phyloP scores from a whole-genome alignment of 2,329 filamentous ascomycete genomes.

The Ceratocystis destructans region DNA sequence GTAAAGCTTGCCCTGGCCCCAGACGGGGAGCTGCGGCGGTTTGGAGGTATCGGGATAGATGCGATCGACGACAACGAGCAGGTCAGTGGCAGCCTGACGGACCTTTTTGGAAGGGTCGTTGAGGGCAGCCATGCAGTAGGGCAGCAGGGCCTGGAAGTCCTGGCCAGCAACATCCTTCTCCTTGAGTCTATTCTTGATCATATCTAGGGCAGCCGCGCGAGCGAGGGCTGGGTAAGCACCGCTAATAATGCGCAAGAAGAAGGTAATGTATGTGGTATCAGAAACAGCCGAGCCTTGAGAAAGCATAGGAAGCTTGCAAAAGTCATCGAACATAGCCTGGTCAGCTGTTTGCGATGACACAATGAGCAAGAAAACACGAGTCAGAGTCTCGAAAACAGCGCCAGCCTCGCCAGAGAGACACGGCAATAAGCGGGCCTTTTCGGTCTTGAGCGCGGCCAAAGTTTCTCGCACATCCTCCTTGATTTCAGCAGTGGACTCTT shows the following conservation, averaged over 20 bases:
- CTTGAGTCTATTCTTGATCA: slow-evolving; percentile 45
- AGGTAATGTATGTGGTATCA: slow-evolving; percentile 56
- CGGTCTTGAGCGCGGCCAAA: slow-evolving; percentile 29
- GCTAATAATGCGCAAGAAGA: slow-evolving; percentile 63
- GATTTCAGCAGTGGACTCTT: slow-evolving; percentile 24
- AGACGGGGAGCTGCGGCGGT: slow-evolving; percentile 30
- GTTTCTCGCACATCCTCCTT: slow-evolving; percentile 29
- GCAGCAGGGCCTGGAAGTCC: slow-evolving; percentile 69
- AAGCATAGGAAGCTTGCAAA: slow-evolving; percentile 43
- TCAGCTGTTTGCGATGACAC: slow-evolving; percentile 33
- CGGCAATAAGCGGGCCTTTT: slow-evolving; percentile 31
- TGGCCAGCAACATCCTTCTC: slow-evolving; percentile 34
- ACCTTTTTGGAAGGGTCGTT: slow-evolving; percentile 63
- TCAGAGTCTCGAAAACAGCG: slow-evolving; percentile 44
- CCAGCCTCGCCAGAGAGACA: slow-evolving; percentile 40
- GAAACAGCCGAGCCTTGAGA: slow-evolving; percentile 40
- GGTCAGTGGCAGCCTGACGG: slow-evolving; percentile 57
- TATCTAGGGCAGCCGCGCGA: slow-evolving; percentile 54
- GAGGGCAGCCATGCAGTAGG: slow-evolving; percentile 64
- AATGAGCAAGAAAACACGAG: slow-evolving; percentile 43
- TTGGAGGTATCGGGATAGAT: slow-evolving; percentile 32
- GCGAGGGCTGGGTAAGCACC: slow-evolving; percentile 55
- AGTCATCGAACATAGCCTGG: slow-evolving; percentile 32
- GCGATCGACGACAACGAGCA: slow-evolving; percentile 44
- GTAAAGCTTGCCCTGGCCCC: slow-evolving; percentile 55